Evolutionary conservation across 352 stramenopile genomes (phyloP), one percentile per base, ranked within the genome.

Genomic region (Halophytophthora batemanensis): DNA sequence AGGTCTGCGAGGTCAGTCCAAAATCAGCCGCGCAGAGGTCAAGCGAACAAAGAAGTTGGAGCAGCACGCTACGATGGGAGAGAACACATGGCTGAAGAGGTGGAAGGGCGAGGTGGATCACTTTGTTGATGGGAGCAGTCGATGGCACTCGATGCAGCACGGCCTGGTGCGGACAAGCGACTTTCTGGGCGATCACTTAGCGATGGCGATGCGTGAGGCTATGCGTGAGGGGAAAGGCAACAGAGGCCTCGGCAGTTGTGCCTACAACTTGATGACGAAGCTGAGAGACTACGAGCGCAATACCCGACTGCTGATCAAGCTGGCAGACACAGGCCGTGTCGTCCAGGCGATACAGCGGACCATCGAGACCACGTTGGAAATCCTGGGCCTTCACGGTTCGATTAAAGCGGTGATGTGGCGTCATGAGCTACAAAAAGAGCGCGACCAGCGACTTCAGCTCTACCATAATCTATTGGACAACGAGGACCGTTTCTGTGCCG

Each of bases 301-400:
- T 37, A 28, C 3, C 11, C 46, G 55, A 21, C 35, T 57, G 28
- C 42, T 62, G n/a, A 21, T 57, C 12, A 41, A 62, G 43, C 38
- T 62, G 17, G 55, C 47, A 36, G 35, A 48, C 35, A 49, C 48
- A 33, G 47, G 41, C 14, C 33, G 31, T 21, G 52, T 57, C 15
- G 21, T 53, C 6, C 34, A 33, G 19, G 17, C 48, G 2, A 46
- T 48, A 5, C 18, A 62, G 36, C 41, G 42, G 33, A 46, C 22
- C 12, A 14, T 39, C 1, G 21, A 54, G 15, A 35, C 47, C 3
- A 29, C 47, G 17, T 12, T 54, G 36, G 23, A 54, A 15, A 22
- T 46, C 11, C 28, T 54, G n/a, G 15, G 37, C 15, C 35, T 53
- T 38, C 15, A 21, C 2, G 23, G 36, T 33, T 6, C 46, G 18